Evolutionary conservation across 139 green algal genomes (phyloP), one percentile per base, ranked within the genome.

Genomic region (Ettlia oleoabundans): DNA sequence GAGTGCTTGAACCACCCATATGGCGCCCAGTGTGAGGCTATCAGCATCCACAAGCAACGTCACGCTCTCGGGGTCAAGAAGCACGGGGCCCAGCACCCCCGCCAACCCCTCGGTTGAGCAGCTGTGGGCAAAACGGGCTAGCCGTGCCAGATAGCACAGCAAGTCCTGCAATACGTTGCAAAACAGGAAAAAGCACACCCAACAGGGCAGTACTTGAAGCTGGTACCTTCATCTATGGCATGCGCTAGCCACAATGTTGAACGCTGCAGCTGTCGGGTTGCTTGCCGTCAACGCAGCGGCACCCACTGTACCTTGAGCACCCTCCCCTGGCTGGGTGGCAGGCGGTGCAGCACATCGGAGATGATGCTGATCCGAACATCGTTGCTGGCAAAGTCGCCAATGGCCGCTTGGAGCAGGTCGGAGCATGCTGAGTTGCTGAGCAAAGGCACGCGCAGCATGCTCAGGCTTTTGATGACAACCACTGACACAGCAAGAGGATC

Each of bases 51-150:
- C 67, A 4, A 55, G 18, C 38, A 66, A 41, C 22, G 24, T 42
- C 38, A 47, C 62, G 53, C 15, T 81, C 47, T 88, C 70, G 7
- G 84, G 84, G 24, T 63, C 61, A 22, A 88, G 79, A 43, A 88
- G 72, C 18, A 67, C 67, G 3, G 79, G 79, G 43, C 76, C 84
- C 35, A 88, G 43, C 35, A 78, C 42, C 1, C 41, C 53, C 9
- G 84, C 62, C 28, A 88, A 53, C 26, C 77, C 53, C 26, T 58
- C 40, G 4, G 40, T 41, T 10, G 77, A 53, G 51, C 52, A 85
- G 33, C 30, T 42, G n/a, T 35, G n/a, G 0, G 68, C 74, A 35
- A 55, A 61, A 35, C 35, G 22, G 43, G 30, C 72, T 9, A 88
- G 73, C 52, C 84, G 65, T 26, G 30, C 28, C 30, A 86, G 53